Percentiles rank a stretch among this genome's conserved stretches.
Conservation (phyloP, 768 basidiomycete genomes). For the Agaricus subrufescens region DNA sequence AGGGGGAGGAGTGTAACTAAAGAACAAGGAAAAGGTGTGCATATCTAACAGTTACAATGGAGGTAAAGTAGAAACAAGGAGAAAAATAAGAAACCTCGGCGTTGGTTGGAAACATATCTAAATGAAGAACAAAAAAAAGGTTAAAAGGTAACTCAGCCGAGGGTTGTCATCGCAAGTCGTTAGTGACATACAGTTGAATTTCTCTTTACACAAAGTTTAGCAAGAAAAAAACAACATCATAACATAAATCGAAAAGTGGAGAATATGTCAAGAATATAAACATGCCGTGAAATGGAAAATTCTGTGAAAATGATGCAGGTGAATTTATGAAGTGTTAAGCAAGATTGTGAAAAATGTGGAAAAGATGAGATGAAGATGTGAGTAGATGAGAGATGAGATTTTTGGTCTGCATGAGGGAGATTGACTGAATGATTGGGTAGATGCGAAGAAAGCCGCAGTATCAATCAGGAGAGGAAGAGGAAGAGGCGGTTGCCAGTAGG, state of each 20-base stretch:
- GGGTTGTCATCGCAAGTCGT: constrained; percentile 11
- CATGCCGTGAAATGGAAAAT: constrained; percentile 12
- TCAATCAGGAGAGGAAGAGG: constrained; percentile 5
- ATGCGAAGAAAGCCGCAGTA: background rate
- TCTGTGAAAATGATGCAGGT: background rate
- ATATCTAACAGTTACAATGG: constrained; percentile 73
- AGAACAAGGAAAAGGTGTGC: constrained; percentile 32
- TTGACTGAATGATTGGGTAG: background rate
- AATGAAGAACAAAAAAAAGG: constrained; percentile 10
- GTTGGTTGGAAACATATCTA: background rate
- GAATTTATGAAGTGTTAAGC: constrained; percentile 7
- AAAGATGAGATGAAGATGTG: constrained; percentile 17
- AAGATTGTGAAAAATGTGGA: constrained; percentile 12
- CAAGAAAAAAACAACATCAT: background rate
- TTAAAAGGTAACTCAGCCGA: constrained; percentile 10
- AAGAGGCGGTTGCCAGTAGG: constrained; percentile 3
- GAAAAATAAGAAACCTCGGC: background rate
- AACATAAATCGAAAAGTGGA: background rate
- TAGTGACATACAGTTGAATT: constrained; percentile 1
- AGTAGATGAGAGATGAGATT: constrained; percentile 8
- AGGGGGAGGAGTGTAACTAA: constrained; percentile 18
- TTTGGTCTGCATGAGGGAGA: background rate
- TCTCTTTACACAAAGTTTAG: background rate
- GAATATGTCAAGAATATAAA: constrained; percentile 15
- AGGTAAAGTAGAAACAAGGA: constrained; percentile 14